Conservation (phyloP, 2,329 filamentous ascomycete genomes). For the Aspergillus tanneri region DNA sequence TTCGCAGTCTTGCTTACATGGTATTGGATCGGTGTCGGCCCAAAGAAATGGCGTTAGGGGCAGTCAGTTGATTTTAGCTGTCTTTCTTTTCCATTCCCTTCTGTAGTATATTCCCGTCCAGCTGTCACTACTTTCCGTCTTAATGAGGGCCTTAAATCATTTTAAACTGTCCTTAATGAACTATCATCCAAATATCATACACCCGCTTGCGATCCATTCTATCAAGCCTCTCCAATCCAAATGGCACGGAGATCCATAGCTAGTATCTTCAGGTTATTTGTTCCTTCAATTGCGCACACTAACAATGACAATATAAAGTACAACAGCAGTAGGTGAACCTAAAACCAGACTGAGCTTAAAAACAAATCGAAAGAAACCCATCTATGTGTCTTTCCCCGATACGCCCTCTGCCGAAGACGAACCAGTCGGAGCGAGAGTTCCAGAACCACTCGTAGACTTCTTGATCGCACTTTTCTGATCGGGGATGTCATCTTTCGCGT, state of each 20-base stretch:
- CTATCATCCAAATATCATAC: neutral
- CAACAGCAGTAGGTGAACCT: no score
- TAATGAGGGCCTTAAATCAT: no score
- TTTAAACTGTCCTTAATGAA: neutral
- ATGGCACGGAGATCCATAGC: neutral
- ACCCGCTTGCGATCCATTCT: neutral
- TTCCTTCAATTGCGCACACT: no score
- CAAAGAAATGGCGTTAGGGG: constrained; percentile 1
- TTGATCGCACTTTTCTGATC: constrained; percentile 13
- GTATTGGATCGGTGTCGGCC: neutral
- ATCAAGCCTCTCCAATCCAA: neutral
- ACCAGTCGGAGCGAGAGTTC: constrained; percentile 5
- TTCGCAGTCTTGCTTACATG: neutral
- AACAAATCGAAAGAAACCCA: neutral
- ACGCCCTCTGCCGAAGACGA: constrained; percentile 13
- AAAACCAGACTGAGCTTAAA: no score
- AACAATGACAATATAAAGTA: no score
- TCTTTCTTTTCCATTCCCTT: neutral
- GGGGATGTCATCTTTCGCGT: constrained; percentile 60
- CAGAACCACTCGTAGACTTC: constrained; percentile 12
- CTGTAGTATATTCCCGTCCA: neutral
- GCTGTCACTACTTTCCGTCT: no score
- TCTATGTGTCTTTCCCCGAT: constrained; percentile 17
- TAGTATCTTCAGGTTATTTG: no score
- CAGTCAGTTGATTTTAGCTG: neutral